Conservation (phyloP, 345 rosid genomes). For the Carallia brachiata region DNA sequence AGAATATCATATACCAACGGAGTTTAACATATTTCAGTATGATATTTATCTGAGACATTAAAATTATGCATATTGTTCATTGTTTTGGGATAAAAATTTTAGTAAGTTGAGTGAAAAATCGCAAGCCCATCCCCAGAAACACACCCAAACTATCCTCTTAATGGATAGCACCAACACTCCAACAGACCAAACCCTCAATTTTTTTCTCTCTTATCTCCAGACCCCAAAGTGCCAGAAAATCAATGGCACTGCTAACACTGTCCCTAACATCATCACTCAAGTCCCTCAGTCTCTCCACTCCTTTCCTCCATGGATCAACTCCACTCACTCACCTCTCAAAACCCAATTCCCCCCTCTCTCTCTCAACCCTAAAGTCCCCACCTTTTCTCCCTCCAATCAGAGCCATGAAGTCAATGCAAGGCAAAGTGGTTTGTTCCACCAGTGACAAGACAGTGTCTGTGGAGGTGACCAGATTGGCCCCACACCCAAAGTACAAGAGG, state of each 20-base stretch:
- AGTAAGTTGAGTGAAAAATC: no score
- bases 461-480: constrained; percentile 68
- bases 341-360: constrained; percentile 31
- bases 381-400: constrained; percentile 44
- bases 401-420: constrained; percentile 75
- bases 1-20: no score
- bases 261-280: constrained; percentile 40
- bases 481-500: constrained; percentile 85
- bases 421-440: constrained; percentile 77
- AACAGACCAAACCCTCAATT: neutral
- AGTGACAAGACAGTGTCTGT: constrained; percentile 86
- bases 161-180: neutral
- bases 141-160: neutral
- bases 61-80: no score
- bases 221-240: neutral
- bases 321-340: constrained; percentile 46
- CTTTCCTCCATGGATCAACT: constrained; percentile 54
- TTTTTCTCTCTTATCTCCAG: constrained; percentile 2
- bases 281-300: constrained; percentile 41
- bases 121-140: no score
- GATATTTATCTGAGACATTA: no score
- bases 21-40: no score
- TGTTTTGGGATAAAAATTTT: no score
- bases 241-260: constrained; percentile 8
- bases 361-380: constrained; percentile 8